Evolutionary conservation across 1,139 yeast genomes (phyloP).

Genomic region (Ashbya aceris): DNA sequence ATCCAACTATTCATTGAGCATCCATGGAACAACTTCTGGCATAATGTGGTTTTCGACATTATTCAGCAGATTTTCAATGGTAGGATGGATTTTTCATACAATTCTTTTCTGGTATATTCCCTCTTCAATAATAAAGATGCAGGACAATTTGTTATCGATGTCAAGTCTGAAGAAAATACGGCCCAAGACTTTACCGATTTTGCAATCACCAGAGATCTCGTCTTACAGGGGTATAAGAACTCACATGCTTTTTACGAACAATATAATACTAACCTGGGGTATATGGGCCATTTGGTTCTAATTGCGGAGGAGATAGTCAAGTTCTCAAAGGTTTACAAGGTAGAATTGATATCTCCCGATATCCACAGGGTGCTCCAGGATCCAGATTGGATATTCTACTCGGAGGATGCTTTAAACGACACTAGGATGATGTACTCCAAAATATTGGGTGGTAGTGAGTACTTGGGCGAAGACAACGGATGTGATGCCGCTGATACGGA

Average conservation of each 20-base stretch:
- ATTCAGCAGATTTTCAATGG: conserved; percentile 95
- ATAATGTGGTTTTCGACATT: conserved; percentile 93
- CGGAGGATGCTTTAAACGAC: conserved; percentile 74
- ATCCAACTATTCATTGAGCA: conserved; percentile 78
- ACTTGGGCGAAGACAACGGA: conserved; percentile 26
- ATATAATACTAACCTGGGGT: conserved; percentile 75
- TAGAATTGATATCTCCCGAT: conserved; percentile 31
- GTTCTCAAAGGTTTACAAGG: conserved; percentile 44
- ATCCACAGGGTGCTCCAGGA: conserved; percentile 31
- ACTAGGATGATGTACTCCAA: conserved; percentile 93
- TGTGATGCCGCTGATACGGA: conserved; percentile 7
- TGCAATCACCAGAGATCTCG: conserved; percentile 68
- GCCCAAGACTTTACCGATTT: conserved; percentile 32
- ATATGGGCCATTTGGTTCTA: conserved; percentile 93
- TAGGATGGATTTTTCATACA: conserved; percentile 86
- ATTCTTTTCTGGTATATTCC: conserved; percentile 56
- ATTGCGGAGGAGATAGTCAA: conserved; percentile 97
- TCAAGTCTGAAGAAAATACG: conserved; percentile 3
- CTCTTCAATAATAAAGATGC: conserved; percentile 25
- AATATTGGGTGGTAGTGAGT: conserved; percentile 59
- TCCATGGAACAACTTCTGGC: conserved; percentile 97
- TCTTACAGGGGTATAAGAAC: conserved; percentile 70
- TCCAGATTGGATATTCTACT: conserved; percentile 76
- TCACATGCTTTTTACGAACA: conserved; percentile 60
- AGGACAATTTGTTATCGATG: conserved; percentile 11